Evolutionary conservation across 2,329 filamentous ascomycete species (phyloP).

Genomic region (Dothideomycetidae sp.): DNA sequence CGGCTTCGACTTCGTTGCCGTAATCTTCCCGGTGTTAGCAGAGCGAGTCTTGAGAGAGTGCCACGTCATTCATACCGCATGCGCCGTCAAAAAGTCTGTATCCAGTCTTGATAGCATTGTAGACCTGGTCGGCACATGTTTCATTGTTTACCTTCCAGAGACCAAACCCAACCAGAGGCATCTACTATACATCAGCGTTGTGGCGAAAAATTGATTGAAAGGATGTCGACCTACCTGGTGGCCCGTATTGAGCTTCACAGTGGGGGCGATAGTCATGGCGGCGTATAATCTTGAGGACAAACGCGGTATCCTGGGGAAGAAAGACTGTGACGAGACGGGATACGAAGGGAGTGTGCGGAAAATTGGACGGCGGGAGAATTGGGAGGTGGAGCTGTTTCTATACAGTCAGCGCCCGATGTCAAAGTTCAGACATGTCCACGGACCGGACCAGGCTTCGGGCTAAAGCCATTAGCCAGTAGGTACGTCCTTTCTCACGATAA

Average conservation of each 20-base stretch:
- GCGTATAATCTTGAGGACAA: conserved; percentile 14
- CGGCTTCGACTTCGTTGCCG: conserved; percentile 67
- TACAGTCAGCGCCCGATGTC: conserved; percentile 4
- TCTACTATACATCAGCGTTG: too few relatives aligned
- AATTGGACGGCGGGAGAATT: conserved; percentile 1
- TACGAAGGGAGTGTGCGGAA: conserved; percentile 6
- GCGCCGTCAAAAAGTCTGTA: conserved; percentile 49
- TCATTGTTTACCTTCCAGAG: conserved; percentile 74
- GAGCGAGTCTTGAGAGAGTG: too few relatives aligned
- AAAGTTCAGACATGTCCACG: conserved; percentile 1
- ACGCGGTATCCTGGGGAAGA: conserved; percentile 2
- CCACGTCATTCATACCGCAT: conserved; percentile 32
- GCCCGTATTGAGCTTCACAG: conserved; percentile 26
- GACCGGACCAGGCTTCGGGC: conserved; percentile 7
- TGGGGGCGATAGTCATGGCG: conserved; percentile 19
- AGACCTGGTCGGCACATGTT: conserved; percentile 59
- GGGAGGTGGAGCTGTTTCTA: conserved; percentile 6
- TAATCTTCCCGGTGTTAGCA: conserved; percentile 44
- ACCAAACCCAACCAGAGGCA: conserved; percentile 64
- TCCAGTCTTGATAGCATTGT: conserved; percentile 52
- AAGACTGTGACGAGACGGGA: conserved; percentile 5
- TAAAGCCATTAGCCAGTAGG: conserved; percentile 10
- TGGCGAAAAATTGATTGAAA: too few relatives aligned
- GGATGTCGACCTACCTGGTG: conserved; percentile 18
- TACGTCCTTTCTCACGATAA: too few relatives aligned